phyloP scores from a whole-genome alignment of 2,329 filamentous ascomycete species.

The Aureobasidium sp. region DNA sequence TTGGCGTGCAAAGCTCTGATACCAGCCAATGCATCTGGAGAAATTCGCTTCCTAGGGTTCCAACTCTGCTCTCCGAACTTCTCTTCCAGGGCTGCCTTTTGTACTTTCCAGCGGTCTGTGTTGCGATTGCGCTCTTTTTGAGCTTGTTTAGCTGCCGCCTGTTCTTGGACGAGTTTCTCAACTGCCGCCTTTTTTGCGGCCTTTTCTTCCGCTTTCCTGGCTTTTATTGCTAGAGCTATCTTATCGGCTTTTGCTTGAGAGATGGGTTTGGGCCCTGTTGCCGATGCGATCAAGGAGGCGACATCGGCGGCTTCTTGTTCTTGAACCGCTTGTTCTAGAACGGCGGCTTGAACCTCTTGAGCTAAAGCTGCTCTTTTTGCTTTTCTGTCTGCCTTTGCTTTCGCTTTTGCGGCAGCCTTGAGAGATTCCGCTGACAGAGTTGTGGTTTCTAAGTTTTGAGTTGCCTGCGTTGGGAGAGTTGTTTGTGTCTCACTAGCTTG shows the following conservation, averaged over 20 bases:
- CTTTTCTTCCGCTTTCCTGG: constrained; percentile 8
- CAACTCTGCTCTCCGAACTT: constrained; percentile 74
- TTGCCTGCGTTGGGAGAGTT: not conserved
- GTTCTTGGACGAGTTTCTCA: not conserved
- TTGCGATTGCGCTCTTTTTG: constrained; percentile 7
- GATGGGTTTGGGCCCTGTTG: not conserved
- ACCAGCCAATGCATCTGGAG: constrained; percentile 83
- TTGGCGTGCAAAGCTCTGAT: constrained; percentile 74
- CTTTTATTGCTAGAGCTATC: not conserved
- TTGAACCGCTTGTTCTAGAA: not conserved
- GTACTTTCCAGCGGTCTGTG: constrained; percentile 56
- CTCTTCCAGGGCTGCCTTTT: constrained; percentile 63
- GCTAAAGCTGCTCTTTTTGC: not conserved
- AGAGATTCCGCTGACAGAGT: not conserved
- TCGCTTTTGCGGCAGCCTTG: not conserved
- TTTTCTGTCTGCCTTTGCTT: constrained; percentile 6
- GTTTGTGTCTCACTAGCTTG: not conserved
- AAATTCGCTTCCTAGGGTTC: constrained; percentile 76
- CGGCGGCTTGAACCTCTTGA: not conserved
- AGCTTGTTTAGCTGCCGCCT: not conserved
- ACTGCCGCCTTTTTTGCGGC: constrained; percentile 9
- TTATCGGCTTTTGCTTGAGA: constrained; percentile 4
- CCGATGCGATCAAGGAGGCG: constrained; percentile 7
- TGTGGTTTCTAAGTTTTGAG: not conserved
- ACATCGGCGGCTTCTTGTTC: not conserved